Base-by-base conservation (phyloP, 2,329 filamentous ascomycete species). In the Xylaria sp. region DNA sequence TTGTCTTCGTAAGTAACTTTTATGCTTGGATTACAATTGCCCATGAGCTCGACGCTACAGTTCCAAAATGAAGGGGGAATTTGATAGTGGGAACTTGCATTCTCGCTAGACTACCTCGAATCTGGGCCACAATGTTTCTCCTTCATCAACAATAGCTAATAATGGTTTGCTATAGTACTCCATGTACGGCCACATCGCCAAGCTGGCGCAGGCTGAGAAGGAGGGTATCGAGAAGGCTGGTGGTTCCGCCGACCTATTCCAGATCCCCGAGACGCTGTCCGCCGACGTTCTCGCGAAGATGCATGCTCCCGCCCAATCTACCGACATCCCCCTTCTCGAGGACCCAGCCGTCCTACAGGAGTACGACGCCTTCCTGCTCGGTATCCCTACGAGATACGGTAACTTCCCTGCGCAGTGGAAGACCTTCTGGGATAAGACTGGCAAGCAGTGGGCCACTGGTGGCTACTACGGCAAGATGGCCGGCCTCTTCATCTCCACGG, bases 361-460 rank as follows among this genome's bases (percentile, higher is more conserved):
- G 56, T 98, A 96, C 82, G 94, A 98, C 74, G 95, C 83, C 70
- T 89, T 97, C 83, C 89, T 99, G 68, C 86, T 98, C 73, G 95
- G 95, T 70, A 95, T 98, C 77, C 95, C 95, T 63, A 99, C 95
- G 54, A 88, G 95, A 70, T 99, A 92, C 82, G 95, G 95, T 73
- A 98, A 96, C 87, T 97, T 97, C 85, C 94, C 94, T 51, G 92
- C 90, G 17, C 95, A 99, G 82, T 97, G 91, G 91, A 97, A 95
- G 84, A 75, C 87, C 43, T 94, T 93, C 84, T 96, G 93, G 91
- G 95, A 99, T 83, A 86, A 87, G 80, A 94, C 92, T 23, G 94
- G 94, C 74, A 83, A 85, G 71, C 91, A 95, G 78, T 98, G 95
- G 95, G 80, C 84, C 65, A 78, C 80, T 14, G 94, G 94, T 66